Evolutionary conservation across 495 filamentous ascomycete genomes (phyloP).

Genomic region (Elaphomyces granulatus): DNA sequence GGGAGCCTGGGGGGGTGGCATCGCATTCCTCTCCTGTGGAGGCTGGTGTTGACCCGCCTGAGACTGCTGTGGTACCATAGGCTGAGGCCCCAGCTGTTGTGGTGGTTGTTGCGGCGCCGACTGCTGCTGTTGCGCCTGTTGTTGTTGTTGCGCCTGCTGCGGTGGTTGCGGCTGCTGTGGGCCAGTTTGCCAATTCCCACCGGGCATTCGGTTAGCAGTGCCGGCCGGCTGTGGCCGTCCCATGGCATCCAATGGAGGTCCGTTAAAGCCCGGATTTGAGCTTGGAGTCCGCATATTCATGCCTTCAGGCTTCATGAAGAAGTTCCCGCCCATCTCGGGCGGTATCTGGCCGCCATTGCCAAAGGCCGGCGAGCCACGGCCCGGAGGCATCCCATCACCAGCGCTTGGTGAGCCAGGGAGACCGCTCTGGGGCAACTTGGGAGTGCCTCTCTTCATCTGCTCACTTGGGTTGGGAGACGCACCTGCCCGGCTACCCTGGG

Average conservation of each 20-base stretch:
- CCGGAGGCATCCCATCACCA: conserved; percentile 54
- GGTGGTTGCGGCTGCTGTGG: conserved; percentile 49
- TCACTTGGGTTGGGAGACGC: conserved; percentile 82
- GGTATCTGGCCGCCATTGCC: conserved; percentile 57
- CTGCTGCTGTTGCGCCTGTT: neutral
- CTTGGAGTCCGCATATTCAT: conserved; percentile 77
- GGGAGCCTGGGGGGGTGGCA: conserved; percentile 84
- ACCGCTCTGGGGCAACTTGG: conserved; percentile 67
- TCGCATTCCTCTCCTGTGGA: conserved; percentile 56
- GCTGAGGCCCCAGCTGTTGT: conserved; percentile 23
- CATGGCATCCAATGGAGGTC: conserved; percentile 28
- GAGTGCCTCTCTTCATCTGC: conserved; percentile 76
- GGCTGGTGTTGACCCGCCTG: conserved; percentile 40
- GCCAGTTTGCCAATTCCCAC: conserved; percentile 40
- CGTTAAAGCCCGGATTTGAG: conserved; percentile 64
- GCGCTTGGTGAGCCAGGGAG: conserved; percentile 71
- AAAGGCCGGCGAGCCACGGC: conserved; percentile 68
- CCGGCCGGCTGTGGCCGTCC: conserved; percentile 22
- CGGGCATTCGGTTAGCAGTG: conserved; percentile 34
- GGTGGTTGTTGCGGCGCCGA: conserved; percentile 29
- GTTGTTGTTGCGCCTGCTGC: conserved; percentile 16
- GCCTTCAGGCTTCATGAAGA: conserved; percentile 41
- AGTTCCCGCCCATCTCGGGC: conserved; percentile 45
- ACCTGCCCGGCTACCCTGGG: conserved; percentile 63
- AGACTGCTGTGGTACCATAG: conserved; percentile 38